Base-by-base conservation (phyloP, 2,329 filamentous ascomycete genomes). In the Mycosphaerelloides madeirae region DNA sequence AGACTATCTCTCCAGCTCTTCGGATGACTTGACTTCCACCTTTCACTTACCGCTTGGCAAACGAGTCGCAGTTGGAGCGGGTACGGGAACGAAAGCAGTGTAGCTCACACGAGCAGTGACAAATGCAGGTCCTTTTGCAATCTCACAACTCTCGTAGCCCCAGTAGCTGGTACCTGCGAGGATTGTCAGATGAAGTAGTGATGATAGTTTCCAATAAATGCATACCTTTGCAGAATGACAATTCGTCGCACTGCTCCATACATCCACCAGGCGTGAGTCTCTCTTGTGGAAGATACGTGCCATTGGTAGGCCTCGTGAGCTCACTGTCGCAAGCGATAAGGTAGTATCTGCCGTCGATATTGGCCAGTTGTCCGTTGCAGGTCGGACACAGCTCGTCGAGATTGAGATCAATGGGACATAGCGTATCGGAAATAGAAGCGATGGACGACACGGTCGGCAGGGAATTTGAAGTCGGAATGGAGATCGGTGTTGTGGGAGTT, bases 61-160 rank as follows among this genome's bases (percentile, higher is more conserved):
- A 6, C 9, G 22, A 25, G 22, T 25, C 5, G 22, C 22, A 25
- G 22, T 25, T 9, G 44, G 15, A 31, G 36, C 35, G 7, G 34
- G 38, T 11, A 60, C 44, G 2, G 57, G 57, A 34, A 59, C 31
- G 48, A 60, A 60, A 12, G 55, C 57, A 4, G 53, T 57, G 32
- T 55, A 57, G 2, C 53, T 54, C 8, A 38, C 41, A 18, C 53
- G 40, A 9, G 38, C 32, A 31, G 29, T 41, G 11, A 48, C 46
- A 28, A 53, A 37, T 38, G 52, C 36, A 7, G 43, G 32, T 11
- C 50, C 53, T 31, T 50, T 55, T 15, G 56, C 57, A 33, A 60
- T 50, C 40, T 54, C 47, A 40, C 57, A 60, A 39, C 42, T 55
- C 13, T 53, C 50, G 22, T 54, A 44, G 7, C 44, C 47, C 20